Evolutionary conservation across 495 filamentous ascomycete species (phyloP), one percentile per base, ranked within the genome.

Genomic region (Penicillium antarcticum): DNA sequence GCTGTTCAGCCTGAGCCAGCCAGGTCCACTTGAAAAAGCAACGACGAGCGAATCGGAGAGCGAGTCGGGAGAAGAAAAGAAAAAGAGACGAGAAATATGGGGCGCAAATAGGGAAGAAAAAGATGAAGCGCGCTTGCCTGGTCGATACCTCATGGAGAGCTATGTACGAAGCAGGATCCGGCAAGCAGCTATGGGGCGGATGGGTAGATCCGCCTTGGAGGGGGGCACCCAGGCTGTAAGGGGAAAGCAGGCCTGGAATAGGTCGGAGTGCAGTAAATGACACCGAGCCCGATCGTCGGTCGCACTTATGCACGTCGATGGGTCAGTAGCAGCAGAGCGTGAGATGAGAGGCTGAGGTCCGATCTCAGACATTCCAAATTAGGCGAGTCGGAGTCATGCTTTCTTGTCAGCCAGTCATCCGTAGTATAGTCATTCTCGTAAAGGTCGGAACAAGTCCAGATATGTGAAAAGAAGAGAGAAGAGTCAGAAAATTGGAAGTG

Each of bases 1-100:
- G 23, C 31, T 21, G n/a, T 37, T 32, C 35, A 45, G 88, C 59
- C 61, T 79, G 84, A 39, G 88, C 92, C 42, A 96, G 77, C 46
- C 91, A 91, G 56, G 94, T 94, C 43, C 49, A 56, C 53, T 35
- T 32, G 40, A 26, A 44, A 42, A 52, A 49, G 32, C 47, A 57
- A 55, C 39, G 37, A 43, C 54, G 55, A 42, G 29, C 53, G 52
- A 63, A 63, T 63, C 57, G 39, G 52, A 39, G 52, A 38, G 53
- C 18, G 24, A 44, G 38, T 51, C 35, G 35, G 42, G 46, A 35
- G 47, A 37, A 38, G 21, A 31, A 33, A 18, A 29, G 14, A 4
- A 7, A 29, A 29, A 29, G 44, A 32, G 49, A 21, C 42, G 18
- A 48, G 47, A 47, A 47, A 43, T 44, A 60, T 50, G 51, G 52